Conservation (phyloP, 306 rosid genomes). For the Sophora flavescens region DNA sequence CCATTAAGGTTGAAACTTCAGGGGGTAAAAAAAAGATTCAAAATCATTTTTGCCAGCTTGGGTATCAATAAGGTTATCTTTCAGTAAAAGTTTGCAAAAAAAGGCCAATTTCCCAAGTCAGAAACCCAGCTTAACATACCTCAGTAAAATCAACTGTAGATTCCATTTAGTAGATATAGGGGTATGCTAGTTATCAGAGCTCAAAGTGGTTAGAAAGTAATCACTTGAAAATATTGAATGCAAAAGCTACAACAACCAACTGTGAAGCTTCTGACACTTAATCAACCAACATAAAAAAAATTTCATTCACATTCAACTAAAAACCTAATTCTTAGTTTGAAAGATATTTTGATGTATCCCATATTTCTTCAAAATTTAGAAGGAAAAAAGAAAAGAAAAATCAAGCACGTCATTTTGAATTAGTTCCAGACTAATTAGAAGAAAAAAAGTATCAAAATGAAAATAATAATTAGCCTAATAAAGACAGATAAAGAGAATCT, state of each 20-base stretch:
- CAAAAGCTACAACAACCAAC: constrained; percentile 27
- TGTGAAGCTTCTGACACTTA: constrained; percentile 50
- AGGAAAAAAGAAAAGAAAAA: neutral
- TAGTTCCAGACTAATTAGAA: neutral
- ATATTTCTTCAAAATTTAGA: constrained; percentile 9
- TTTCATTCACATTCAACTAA: constrained; percentile 41
- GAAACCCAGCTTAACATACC: constrained; percentile 33
- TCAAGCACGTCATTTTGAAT: neutral
- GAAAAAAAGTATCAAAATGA: constrained; percentile 17
- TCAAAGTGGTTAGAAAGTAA: constrained; percentile 31
- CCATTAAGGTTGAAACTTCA: constrained; percentile 10
- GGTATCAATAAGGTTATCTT: constrained; percentile 2
- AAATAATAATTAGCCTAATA: constrained; percentile 8
- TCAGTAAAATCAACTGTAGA: constrained; percentile 39
- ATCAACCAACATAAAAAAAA: constrained; percentile 41
- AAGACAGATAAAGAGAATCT: neutral
- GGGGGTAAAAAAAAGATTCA: neutral
- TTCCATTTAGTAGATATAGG: neutral
- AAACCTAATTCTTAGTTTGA: constrained; percentile 50
- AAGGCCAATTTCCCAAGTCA: constrained; percentile 21
- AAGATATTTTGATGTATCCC: neutral
- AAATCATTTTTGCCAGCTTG: neutral
- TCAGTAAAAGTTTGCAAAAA: constrained; percentile 7
- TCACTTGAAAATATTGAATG: constrained; percentile 10
- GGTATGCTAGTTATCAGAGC: constrained; percentile 29